These are phyloP conservation scores for Odonthalia washingtoniensis DNA, from an alignment of 31 red algal species.

Conservation along the genomic window DNA sequence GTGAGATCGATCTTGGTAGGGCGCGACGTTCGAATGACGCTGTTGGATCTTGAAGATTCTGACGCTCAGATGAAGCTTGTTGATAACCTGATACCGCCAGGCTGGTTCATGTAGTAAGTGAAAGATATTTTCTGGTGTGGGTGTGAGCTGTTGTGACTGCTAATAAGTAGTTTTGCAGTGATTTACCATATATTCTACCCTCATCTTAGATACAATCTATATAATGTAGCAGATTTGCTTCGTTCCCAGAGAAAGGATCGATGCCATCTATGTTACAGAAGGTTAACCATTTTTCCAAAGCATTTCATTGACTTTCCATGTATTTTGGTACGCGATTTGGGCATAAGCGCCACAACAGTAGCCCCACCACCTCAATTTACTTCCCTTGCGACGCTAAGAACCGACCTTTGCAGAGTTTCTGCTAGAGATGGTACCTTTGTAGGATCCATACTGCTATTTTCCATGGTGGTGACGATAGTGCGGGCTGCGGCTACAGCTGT, in stretches of 20 bases:
- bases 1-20: not conserved
- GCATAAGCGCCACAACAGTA: slow-evolving; percentile 29
- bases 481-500: not conserved
- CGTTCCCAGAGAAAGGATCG: slow-evolving; percentile 5
- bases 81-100: slow-evolving; percentile 8
- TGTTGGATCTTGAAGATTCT: slow-evolving; percentile 29
- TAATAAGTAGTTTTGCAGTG: slow-evolving; percentile 1
- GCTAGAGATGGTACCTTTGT: not conserved
- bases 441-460: not conserved
- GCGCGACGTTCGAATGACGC: not conserved
- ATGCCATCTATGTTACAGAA: too few species aligned
- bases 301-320: not conserved
- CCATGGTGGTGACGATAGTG: not conserved
- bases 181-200: not conserved
- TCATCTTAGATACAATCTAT: not conserved
- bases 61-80: not conserved
- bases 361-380: not conserved
- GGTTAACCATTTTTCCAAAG: slow-evolving; percentile 6
- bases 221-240: slow-evolving; percentile 2
- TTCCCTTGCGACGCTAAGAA: not conserved
- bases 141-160: not conserved
- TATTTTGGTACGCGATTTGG: slow-evolving; percentile 10
- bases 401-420: not conserved
- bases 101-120: not conserved
- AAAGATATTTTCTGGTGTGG: not conserved